These are phyloP conservation scores for Leishmania tropica DNA, from an alignment of 208 protist genomes.

Conservation along the genomic window DNA sequence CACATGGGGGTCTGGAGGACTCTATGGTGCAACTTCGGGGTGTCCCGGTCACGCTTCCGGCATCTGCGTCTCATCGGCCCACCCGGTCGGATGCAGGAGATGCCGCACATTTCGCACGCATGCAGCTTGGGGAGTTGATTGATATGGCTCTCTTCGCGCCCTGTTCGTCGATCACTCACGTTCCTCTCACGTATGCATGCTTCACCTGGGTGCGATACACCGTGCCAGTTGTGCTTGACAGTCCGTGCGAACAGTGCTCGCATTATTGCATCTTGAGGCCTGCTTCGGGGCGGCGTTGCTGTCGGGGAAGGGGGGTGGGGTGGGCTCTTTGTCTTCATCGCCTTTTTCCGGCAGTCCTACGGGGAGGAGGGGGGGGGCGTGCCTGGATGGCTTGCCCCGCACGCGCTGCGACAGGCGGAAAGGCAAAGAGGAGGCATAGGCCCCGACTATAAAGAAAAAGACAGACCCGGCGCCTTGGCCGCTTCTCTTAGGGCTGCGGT, in stretches of 20 bases:
- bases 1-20: neutral
- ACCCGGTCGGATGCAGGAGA: neutral
- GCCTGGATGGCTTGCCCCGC: neutral
- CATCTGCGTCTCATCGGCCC: neutral
- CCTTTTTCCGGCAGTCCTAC: too few relatives aligned
- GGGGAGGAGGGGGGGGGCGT: neutral
- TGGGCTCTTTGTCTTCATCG: too few relatives aligned
- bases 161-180: neutral
- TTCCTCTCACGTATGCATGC: neutral
- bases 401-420: neutral
- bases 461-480: neutral
- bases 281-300: neutral
- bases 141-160: neutral
- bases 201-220: neutral
- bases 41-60: neutral
- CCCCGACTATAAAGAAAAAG: neutral
- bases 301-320: neutral
- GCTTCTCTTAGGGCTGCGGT: neutral
- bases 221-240: neutral
- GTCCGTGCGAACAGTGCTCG: too few relatives aligned
- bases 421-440: neutral
- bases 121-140: neutral
- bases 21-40: neutral
- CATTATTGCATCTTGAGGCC: neutral
- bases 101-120: neutral